Conservation (phyloP, 192 early-diverging fungal species). For the Pilobolus umbonatus region DNA sequence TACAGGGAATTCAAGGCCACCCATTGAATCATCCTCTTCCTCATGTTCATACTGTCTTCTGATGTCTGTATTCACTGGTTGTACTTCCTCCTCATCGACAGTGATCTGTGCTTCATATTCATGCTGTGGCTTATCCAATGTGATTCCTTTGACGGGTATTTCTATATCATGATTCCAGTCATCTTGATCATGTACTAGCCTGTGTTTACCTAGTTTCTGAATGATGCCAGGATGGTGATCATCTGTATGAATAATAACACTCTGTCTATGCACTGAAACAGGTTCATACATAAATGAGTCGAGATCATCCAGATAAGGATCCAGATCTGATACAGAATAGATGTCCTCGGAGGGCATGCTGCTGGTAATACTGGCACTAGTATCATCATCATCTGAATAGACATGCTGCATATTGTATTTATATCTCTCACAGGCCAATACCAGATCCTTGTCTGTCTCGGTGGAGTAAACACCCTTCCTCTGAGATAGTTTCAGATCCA, state of each 20-base stretch:
- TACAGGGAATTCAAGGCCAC: not conserved
- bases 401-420: not conserved
- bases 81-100: not conserved
- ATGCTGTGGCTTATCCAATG: slow-evolving; percentile 1
- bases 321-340: slow-evolving; percentile 1
- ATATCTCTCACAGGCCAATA: not conserved
- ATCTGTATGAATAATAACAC: not conserved
- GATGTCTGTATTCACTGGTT: not conserved
- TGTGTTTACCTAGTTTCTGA: not conserved
- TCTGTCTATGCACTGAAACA: not conserved
- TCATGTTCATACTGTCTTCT: not conserved
- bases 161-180: slow-evolving; percentile 15
- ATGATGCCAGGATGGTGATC: slow-evolving; percentile 1
- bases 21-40: not conserved
- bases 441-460: slow-evolving; percentile 1
- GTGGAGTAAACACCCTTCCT: not conserved
- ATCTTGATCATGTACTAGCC: slow-evolving; percentile 4
- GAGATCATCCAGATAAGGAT: not conserved
- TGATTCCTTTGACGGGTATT: not conserved
- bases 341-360: slow-evolving; percentile 9
- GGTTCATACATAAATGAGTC: slow-evolving; percentile 16
- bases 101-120: not conserved
- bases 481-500: not conserved
- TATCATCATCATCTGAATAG: slow-evolving; percentile 16
- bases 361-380: slow-evolving; percentile 8